Evolutionary conservation across 352 stramenopile genomes (phyloP), one percentile per base, ranked within the genome.

Genomic region (Thalassiosira exigua): DNA sequence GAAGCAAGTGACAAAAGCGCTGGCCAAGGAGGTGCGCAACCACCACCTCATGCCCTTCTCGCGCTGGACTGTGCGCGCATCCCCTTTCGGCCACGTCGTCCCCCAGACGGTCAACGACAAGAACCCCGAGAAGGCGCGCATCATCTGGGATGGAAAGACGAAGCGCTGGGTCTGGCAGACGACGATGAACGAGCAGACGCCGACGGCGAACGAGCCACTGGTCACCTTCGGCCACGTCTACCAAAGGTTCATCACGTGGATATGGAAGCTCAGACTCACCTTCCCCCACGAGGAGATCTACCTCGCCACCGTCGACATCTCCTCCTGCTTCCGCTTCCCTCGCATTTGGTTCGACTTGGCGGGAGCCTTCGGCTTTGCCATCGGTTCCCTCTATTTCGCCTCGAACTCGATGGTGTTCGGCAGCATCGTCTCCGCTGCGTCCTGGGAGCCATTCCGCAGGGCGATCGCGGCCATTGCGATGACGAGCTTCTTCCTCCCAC

Each of bases 361-460:
- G 42, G 69, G 75, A 24, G 54, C 68, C 0, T 79, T 84, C 54
- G 56, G 54, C 21, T 84, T 84, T 14, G 11, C 46, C 0, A 33
- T 33, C 0, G 22, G 12, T 5, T 24, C 44, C 1, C 11, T 57
- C 0, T 77, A 48, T 17, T 69, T 12, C 26, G 0, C 73, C 0
- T 17, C 64, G 7, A 84, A 46, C 0, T 46, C 36, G 5, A 84
- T 77, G 62, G 69, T 84, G 0, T 84, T 84, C 64, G 76, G 69
- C 2, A 60, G 22, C 0, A 66, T 32, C 22, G 39, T 29, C 0
- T 69, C 22, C 0, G 68, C 69, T 17, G 24, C 30, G 2, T 66
- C 26, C 5, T 84, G 69, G 56, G 64, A 84, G 32, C 64, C 62
- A 3, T 71, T 80, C n/a, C 32, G 68, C 14, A 26, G 74, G 24